Evolutionary conservation across 1,284 basidiomycete genomes (phyloP).

Genomic region (Cutaneotrichosporon arboriforme): DNA sequence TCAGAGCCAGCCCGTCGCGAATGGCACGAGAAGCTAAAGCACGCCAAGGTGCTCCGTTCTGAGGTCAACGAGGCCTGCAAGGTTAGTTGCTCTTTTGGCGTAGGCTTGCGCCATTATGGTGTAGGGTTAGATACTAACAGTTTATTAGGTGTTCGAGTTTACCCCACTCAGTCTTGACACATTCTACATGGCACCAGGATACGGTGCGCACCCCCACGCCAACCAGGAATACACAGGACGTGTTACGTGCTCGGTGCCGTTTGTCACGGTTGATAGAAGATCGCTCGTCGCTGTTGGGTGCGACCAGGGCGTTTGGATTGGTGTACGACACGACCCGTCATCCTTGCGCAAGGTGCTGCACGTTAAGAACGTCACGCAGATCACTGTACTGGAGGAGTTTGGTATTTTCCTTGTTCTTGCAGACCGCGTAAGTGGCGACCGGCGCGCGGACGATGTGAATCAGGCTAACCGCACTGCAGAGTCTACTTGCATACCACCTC

Average conservation of each 20-base stretch:
- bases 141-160: slow-evolving; percentile 63
- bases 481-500: slow-evolving; percentile 73
- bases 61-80: slow-evolving; percentile 87
- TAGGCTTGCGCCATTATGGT: too few species aligned
- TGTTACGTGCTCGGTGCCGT: slow-evolving; percentile 89
- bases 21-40: slow-evolving; percentile 85
- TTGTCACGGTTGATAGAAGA: slow-evolving; percentile 75
- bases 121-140: slow-evolving; percentile 3
- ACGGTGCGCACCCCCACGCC: slow-evolving; percentile 53
- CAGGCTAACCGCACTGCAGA: not conserved
- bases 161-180: slow-evolving; percentile 79
- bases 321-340: slow-evolving; percentile 76
- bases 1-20: slow-evolving; percentile 65
- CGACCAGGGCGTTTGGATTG: slow-evolving; percentile 95
- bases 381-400: slow-evolving; percentile 90
- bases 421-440: slow-evolving; percentile 54
- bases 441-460: too few species aligned
- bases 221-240: slow-evolving; percentile 73
- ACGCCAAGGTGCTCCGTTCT: slow-evolving; percentile 75
- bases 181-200: slow-evolving; percentile 65
- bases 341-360: slow-evolving; percentile 86
- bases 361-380: slow-evolving; percentile 83
- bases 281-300: slow-evolving; percentile 86
- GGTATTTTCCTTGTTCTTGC: slow-evolving; percentile 92
- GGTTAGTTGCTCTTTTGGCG: slow-evolving; percentile 42